Evolutionary conservation across 495 filamentous ascomycete species (phyloP).

Genomic region (Ramalina intermedia): DNA sequence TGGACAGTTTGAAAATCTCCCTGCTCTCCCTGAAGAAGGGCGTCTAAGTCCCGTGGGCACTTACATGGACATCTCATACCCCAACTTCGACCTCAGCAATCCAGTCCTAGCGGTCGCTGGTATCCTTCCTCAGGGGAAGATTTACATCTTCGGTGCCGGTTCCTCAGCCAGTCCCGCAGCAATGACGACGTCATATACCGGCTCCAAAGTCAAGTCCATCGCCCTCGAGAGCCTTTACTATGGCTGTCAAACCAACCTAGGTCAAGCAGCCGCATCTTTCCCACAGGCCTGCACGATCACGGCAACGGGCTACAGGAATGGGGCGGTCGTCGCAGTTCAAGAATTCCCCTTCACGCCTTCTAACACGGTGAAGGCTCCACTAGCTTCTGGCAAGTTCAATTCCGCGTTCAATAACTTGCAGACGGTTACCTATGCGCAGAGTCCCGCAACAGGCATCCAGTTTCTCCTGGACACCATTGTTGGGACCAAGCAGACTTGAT

Average conservation of each 20-base stretch:
- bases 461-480: conserved; percentile 1
- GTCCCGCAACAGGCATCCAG: background rate
- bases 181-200: background rate
- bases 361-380: background rate
- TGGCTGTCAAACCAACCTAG: background rate
- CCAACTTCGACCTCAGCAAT: background rate
- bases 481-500: background rate
- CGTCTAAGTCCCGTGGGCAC: background rate
- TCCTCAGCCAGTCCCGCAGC: background rate
- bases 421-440: background rate
- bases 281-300: background rate
- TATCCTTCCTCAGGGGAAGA: background rate
- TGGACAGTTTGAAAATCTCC: background rate
- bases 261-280: background rate
- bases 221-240: background rate
- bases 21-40: background rate
- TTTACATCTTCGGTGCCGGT: background rate
- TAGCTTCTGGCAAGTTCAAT: background rate
- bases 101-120: background rate
- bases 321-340: background rate
- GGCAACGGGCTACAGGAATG: background rate
- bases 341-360: background rate
- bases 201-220: background rate
- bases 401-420: background rate
- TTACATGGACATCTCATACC: background rate